These are phyloP conservation scores for Starmerella vaccinii DNA, from an alignment of 805 yeast genomes.

Conservation along the genomic window DNA sequence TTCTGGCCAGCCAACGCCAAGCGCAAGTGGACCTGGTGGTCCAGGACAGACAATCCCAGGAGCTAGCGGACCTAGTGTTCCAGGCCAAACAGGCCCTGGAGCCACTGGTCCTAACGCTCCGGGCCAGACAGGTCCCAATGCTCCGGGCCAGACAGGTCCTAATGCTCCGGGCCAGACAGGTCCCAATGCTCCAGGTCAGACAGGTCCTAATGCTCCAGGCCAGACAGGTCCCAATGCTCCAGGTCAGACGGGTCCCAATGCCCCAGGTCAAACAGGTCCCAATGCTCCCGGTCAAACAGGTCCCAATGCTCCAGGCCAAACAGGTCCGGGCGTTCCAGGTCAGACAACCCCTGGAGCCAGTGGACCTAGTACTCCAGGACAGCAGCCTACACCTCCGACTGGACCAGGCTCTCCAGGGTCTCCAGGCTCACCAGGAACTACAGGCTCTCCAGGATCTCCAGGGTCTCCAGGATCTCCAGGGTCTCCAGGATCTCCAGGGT, in stretches of 20 bases:
- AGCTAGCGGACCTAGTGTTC: not conserved
- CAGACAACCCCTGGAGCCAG: not conserved
- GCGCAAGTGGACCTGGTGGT: not conserved
- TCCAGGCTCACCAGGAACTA: not conserved
- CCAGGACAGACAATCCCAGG: not conserved
- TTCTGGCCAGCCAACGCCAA: not conserved
- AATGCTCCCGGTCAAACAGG: not conserved
- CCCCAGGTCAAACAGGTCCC: not conserved
- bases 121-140: not conserved
- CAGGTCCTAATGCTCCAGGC: not conserved
- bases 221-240: not conserved
- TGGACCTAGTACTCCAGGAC: not conserved
- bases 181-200: not conserved
- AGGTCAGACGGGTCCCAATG: not conserved
- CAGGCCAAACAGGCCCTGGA: not conserved
- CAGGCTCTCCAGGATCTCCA: slow-evolving; percentile 6
- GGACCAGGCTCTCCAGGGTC: not conserved
- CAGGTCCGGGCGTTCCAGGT: not conserved
- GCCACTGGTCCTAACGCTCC: not conserved
- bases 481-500: slow-evolving; percentile 8
- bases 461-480: slow-evolving; percentile 16
- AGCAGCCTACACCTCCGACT: not conserved
- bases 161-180: not conserved
- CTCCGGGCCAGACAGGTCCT: not conserved
- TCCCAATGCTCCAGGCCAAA: not conserved